Evolutionary conservation across 2,329 filamentous ascomycete species (phyloP).

Genomic region (Lecanicillium sp.): DNA sequence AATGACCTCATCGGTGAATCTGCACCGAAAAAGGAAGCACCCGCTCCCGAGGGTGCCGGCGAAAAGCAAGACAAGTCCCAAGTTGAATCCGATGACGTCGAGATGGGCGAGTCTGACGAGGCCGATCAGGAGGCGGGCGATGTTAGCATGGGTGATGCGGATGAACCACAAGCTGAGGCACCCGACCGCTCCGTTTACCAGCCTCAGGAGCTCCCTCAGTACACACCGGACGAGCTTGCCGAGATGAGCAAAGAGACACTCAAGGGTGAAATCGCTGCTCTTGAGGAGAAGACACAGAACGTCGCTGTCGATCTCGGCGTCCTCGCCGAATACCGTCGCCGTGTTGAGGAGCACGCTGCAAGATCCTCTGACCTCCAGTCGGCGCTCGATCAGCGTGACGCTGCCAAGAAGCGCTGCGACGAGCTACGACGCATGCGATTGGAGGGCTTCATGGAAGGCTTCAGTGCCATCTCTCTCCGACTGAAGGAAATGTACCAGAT

Average conservation of each 20-base stretch:
- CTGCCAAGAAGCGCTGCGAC: constrained; percentile 86
- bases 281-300: constrained; percentile 71
- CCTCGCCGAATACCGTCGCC: constrained; percentile 78
- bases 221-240: constrained; percentile 64
- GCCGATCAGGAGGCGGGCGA: constrained; percentile 20
- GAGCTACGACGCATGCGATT: constrained; percentile 84
- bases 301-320: constrained; percentile 85
- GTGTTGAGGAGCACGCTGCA: constrained; percentile 74
- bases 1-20: constrained; percentile 53
- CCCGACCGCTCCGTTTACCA: constrained; percentile 25
- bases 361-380: constrained; percentile 78
- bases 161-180: constrained; percentile 7
- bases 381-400: constrained; percentile 72
- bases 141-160: constrained; percentile 10
- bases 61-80: constrained; percentile 20
- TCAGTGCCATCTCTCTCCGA: constrained; percentile 85
- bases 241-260: constrained; percentile 59
- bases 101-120: constrained; percentile 24
- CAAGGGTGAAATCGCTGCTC: constrained; percentile 55
- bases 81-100: constrained; percentile 28
- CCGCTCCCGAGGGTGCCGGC: constrained; percentile 5
- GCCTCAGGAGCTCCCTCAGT: constrained; percentile 63
- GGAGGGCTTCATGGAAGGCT: constrained; percentile 98
- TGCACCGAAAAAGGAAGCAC: constrained; percentile 21
- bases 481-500: constrained; percentile 99